Evolutionary conservation across 2,329 filamentous ascomycete species (phyloP).

Genomic region (Paracorniculantispora psalliotae): DNA sequence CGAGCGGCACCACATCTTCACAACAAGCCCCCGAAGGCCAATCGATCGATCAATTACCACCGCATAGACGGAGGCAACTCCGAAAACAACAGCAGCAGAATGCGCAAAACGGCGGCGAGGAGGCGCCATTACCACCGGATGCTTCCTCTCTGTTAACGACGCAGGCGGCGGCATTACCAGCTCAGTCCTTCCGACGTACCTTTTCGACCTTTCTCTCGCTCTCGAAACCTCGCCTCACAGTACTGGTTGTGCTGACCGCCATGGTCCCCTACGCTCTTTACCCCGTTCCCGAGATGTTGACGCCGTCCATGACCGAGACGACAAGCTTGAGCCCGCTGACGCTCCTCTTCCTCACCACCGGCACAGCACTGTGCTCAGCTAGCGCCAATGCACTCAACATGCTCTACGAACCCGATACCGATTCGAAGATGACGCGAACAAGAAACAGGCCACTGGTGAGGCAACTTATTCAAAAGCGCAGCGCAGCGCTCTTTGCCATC

Average conservation of each 20-base stretch:
- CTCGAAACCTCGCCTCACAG: slow-evolving; percentile 89
- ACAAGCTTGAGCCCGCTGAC: slow-evolving; percentile 88
- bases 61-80: slow-evolving; percentile 32
- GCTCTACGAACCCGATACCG: slow-evolving; percentile 87
- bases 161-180: slow-evolving; percentile 45
- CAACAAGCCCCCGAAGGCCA: slow-evolving; percentile 10
- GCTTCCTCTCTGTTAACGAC: slow-evolving; percentile 53
- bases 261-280: slow-evolving; percentile 91
- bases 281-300: slow-evolving; percentile 81
- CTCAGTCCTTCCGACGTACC: slow-evolving; percentile 55
- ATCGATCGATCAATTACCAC: slow-evolving; percentile 23
- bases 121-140: slow-evolving; percentile 38
- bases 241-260: slow-evolving; percentile 84
- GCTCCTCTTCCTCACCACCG: slow-evolving; percentile 83
- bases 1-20: not conserved
- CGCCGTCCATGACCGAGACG: slow-evolving; percentile 57
- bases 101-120: slow-evolving; percentile 14
- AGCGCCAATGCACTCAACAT: slow-evolving; percentile 95
- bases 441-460: slow-evolving; percentile 85
- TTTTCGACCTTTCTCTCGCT: slow-evolving; percentile 81
- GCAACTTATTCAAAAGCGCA: slow-evolving; percentile 64
- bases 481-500: slow-evolving; percentile 75
- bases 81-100: slow-evolving; percentile 20
- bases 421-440: slow-evolving; percentile 91
- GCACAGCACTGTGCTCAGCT: slow-evolving; percentile 83